A percentile compares a stretch with the other conserved stretches of the same genome.
Evolutionary conservation across 1,284 basidiomycete species (phyloP).

Genomic region (Ganoderma boninense): DNA sequence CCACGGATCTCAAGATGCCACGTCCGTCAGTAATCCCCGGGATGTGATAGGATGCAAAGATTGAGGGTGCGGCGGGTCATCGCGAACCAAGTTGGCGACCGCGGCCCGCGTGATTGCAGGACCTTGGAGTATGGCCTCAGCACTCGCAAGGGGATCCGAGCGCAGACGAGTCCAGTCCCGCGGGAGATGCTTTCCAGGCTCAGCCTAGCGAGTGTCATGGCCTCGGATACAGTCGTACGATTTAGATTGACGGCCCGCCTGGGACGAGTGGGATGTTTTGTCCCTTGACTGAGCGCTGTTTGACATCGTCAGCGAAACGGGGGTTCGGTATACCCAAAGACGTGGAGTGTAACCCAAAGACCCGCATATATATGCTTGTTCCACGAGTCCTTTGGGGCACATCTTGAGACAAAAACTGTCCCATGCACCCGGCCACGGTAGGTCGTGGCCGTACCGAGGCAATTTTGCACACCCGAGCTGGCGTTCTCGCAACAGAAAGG

Average conservation of each 20-base stretch:
- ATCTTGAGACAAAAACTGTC: not conserved
- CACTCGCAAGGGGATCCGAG: not conserved
- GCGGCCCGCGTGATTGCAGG: constrained; percentile 15
- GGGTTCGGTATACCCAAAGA: constrained; percentile 1
- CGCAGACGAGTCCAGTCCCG: not conserved
- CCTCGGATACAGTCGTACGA: constrained; percentile 1
- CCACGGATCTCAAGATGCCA: constrained; percentile 12
- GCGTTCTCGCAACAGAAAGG: not conserved
- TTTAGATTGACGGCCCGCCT: constrained; percentile 4
- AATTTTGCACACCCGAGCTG: not conserved
- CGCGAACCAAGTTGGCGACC: constrained; percentile 17
- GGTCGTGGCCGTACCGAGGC: constrained; percentile 1
- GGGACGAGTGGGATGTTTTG: not conserved
- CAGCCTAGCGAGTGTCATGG: not conserved
- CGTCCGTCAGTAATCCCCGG: constrained; percentile 19
- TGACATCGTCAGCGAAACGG: constrained; percentile 2
- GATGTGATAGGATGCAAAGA: constrained; percentile 24
- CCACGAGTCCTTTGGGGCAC: not conserved
- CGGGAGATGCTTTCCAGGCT: constrained; percentile 1
- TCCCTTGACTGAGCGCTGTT: not conserved
- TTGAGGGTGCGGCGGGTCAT: not conserved
- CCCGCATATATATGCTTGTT: not conserved
- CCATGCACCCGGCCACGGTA: not conserved
- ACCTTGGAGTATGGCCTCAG: not conserved
- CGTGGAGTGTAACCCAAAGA: not conserved